Evolutionary conservation across 768 basidiomycete species (phyloP).

Genomic region (Lactarius evosmus): DNA sequence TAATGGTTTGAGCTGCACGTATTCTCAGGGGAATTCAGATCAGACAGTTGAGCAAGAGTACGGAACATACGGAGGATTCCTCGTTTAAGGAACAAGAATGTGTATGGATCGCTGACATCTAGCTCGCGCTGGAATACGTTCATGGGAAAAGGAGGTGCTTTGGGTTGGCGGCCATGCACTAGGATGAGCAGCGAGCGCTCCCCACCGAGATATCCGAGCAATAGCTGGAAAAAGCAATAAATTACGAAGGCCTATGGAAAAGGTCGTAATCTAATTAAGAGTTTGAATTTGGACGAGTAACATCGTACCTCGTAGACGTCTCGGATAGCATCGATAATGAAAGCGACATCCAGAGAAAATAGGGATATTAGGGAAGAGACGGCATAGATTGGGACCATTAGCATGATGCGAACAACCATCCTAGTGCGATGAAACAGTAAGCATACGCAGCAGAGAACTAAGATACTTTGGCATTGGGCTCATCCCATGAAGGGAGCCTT

Average conservation of each 20-base stretch:
- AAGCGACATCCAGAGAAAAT: slow-evolving; percentile 91
- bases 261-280: not conserved
- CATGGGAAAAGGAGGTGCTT: slow-evolving; percentile 82
- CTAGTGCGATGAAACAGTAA: slow-evolving; percentile 39
- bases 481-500: not conserved
- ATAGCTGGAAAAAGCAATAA: slow-evolving; percentile 85
- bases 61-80: slow-evolving; percentile 79
- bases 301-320: slow-evolving; percentile 89
- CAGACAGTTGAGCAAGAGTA: not conserved
- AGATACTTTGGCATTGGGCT: not conserved
- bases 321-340: slow-evolving; percentile 91
- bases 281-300: not conserved
- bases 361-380: slow-evolving; percentile 89
- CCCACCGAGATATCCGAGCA: slow-evolving; percentile 84
- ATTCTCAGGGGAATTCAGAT: slow-evolving; percentile 55
- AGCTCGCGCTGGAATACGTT: slow-evolving; percentile 81
- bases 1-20: slow-evolving; percentile 93
- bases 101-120: slow-evolving; percentile 93
- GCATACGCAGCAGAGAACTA: not conserved
- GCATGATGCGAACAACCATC: slow-evolving; percentile 91
- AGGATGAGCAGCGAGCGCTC: slow-evolving; percentile 91
- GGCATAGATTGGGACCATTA: slow-evolving; percentile 95
- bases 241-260: slow-evolving; percentile 79
- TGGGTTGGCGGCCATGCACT: slow-evolving; percentile 87
- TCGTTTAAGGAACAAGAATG: slow-evolving; percentile 88